Evolutionary conservation across 1,284 basidiomycete genomes (phyloP), one percentile per base, ranked within the genome.

Genomic region (Fomitopsis pinicola): DNA sequence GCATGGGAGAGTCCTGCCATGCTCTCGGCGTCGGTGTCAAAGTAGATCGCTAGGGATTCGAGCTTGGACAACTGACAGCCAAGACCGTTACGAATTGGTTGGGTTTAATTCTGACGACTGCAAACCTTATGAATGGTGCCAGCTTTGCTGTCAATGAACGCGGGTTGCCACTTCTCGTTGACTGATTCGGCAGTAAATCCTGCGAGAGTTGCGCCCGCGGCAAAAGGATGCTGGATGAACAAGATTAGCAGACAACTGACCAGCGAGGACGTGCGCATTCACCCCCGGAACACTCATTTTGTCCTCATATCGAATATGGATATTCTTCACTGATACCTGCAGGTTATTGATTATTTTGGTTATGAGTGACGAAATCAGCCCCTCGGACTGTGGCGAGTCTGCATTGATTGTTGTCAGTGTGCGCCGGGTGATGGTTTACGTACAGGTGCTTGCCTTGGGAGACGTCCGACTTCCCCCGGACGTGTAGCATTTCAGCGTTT

Each of bases 271-370:
- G 22, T 15, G 17, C n/a, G 46, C 1, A 73, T 84, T 71, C 74
- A 94, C 94, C 38, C 92, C 94, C 28, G 96, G 96, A 42, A 95
- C 94, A 65, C 94, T 98, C 65, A 97, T 77, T 58, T 88, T 90
- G 76, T 99, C 97, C 76, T 99, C 97, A 70, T 99, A 99, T 55
- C 97, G 91, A 58, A 99, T 79, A 72, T 98, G 96, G 56, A 98
- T 93, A 68, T 97, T 95, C 77, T 91, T 93, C 63, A 99, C 88
- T 17, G 94, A 96, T 42, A 99, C 87, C 77, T 99, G 97, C 17
- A 99, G 77, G 72, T 99, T 99, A 76, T 99, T 97, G 67, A 99
- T 86, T 63, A 99, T 88, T 73, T 97, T 97, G 55, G 92, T 86
- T 56, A 92, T 87, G 63, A 99, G 80, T 19, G 95, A 95, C 55